Percentiles rank a stretch among this genome's conserved stretches.
Conservation (phyloP, 805 yeast genomes). For the Sugiyamaella qingdaonensis region DNA sequence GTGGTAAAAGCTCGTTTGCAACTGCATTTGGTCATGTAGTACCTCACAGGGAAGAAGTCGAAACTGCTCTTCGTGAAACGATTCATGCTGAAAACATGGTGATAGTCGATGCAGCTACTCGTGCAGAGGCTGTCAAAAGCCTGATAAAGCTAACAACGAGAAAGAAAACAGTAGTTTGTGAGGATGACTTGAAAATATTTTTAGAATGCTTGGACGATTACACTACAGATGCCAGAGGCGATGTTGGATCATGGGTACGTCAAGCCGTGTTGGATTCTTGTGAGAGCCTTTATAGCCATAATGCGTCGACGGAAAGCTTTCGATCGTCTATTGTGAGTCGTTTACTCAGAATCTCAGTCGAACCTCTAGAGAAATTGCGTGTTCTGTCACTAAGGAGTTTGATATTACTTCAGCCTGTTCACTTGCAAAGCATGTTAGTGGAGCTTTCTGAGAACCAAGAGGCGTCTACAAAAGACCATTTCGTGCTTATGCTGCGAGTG, state of each 20-base stretch:
- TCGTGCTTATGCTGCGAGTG: slow-evolving; percentile 2
- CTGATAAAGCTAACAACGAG: neutral
- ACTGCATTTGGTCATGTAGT: slow-evolving; percentile 4
- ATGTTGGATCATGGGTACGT: slow-evolving; percentile 80
- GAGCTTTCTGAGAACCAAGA: neutral
- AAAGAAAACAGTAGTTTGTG: neutral
- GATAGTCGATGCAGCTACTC: neutral
- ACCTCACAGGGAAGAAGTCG: neutral
- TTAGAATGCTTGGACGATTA: slow-evolving; percentile 63
- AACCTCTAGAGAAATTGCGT: slow-evolving; percentile 56
- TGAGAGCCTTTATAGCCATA: too few relatives aligned
- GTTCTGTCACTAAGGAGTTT: slow-evolving; percentile 40
- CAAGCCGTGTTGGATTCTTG: slow-evolving; percentile 34
- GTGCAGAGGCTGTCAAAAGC: slow-evolving; percentile 6
- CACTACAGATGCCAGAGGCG: slow-evolving; percentile 77
- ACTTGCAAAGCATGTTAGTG: neutral
- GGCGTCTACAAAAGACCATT: neutral
- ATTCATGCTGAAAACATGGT: neutral
- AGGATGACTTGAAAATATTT: slow-evolving; percentile 13
- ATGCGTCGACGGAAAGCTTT: neutral
- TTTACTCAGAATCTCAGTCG: slow-evolving; percentile 56
- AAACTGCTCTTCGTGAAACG: neutral
- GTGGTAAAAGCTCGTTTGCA: slow-evolving; percentile 6
- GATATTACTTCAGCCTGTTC: slow-evolving; percentile 19
- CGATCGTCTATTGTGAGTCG: slow-evolving; percentile 16